Percentiles rank a stretch among this genome's conserved stretches.
These are phyloP conservation scores for Amylostereum chailletii DNA, from an alignment of 1,284 basidiomycete species.

Conservation along the genomic window DNA sequence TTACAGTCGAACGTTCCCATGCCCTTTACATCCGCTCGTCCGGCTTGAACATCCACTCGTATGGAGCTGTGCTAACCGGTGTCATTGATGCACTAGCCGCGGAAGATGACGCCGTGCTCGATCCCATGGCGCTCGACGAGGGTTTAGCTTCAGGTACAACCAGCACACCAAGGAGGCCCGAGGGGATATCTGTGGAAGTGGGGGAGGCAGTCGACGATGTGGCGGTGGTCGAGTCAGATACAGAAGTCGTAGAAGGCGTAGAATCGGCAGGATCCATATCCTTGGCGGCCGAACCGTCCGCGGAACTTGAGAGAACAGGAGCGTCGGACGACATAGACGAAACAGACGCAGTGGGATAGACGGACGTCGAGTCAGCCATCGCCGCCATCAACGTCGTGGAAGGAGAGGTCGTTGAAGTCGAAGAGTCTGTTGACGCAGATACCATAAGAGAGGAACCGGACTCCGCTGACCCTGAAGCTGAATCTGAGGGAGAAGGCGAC, in stretches of 20 bases:
- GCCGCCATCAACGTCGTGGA: slow-evolving; percentile 8
- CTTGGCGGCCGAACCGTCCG: not conserved
- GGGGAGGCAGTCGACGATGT: not conserved
- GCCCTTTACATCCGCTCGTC: not conserved
- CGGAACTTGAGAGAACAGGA: slow-evolving; percentile 12
- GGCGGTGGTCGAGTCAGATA: not conserved
- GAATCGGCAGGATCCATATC: too few species aligned
- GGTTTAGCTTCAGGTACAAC: slow-evolving; percentile 6
- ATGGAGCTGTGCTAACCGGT: slow-evolving; percentile 28
- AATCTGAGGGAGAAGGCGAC: slow-evolving; percentile 13
- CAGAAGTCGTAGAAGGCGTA: not conserved
- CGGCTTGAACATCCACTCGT: slow-evolving; percentile 32
- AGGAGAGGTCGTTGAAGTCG: slow-evolving; percentile 16
- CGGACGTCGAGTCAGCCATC: slow-evolving; percentile 13
- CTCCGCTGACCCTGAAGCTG: slow-evolving; percentile 13
- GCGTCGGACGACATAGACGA: slow-evolving; percentile 4
- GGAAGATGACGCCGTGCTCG: not conserved
- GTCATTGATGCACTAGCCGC: slow-evolving; percentile 21
- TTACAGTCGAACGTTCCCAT: too few species aligned
- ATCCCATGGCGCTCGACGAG: not conserved
- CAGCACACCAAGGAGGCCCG: slow-evolving; percentile 9
- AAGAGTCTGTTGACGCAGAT: slow-evolving; percentile 15
- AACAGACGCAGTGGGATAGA: slow-evolving; percentile 7
- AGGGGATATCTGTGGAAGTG: not conserved
- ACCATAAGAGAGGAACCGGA: slow-evolving; percentile 1